Evolutionary conservation across 2,329 filamentous ascomycete genomes (phyloP).

Genomic region (Bipolaris cookei): DNA sequence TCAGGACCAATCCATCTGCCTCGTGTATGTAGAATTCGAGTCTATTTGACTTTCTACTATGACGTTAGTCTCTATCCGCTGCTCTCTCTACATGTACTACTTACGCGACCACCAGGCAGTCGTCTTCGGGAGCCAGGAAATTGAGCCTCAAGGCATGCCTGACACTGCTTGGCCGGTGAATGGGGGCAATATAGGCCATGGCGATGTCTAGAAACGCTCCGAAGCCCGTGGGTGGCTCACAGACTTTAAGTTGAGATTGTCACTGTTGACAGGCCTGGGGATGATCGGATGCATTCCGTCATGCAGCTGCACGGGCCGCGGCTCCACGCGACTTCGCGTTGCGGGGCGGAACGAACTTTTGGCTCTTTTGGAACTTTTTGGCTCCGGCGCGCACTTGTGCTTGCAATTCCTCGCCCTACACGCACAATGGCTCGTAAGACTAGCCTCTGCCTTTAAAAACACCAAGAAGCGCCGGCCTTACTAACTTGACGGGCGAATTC

Average conservation of each 20-base stretch:
- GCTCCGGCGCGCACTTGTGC: slow-evolving; percentile 13
- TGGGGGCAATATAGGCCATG: slow-evolving; percentile 95
- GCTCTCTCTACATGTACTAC: slow-evolving; percentile 40
- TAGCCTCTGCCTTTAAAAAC: slow-evolving; percentile 1
- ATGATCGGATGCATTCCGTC: slow-evolving; percentile 40
- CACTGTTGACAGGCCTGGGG: slow-evolving; percentile 11
- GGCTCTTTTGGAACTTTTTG: slow-evolving; percentile 28
- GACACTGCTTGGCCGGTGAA: slow-evolving; percentile 90
- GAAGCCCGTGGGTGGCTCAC: slow-evolving; percentile 17
- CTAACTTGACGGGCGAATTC: slow-evolving; percentile 12
- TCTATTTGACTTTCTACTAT: slow-evolving; percentile 74
- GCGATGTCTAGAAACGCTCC: slow-evolving; percentile 12
- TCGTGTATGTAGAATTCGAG: slow-evolving; percentile 80
- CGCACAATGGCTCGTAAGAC: slow-evolving; percentile 38
- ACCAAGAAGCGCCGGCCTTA: background rate
- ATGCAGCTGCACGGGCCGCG: slow-evolving; percentile 29
- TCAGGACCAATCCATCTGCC: slow-evolving; percentile 65
- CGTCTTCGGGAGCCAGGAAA: slow-evolving; percentile 74
- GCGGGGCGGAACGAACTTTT: slow-evolving; percentile 30
- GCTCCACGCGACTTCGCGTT: slow-evolving; percentile 26
- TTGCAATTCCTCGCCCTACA: slow-evolving; percentile 8
- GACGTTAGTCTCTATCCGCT: slow-evolving; percentile 16
- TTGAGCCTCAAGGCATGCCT: slow-evolving; percentile 84
- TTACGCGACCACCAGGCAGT: slow-evolving; percentile 88
- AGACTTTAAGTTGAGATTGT: slow-evolving; percentile 1